Conservation (phyloP, 805 yeast genomes). For the Hanseniaspora clermontiae region DNA sequence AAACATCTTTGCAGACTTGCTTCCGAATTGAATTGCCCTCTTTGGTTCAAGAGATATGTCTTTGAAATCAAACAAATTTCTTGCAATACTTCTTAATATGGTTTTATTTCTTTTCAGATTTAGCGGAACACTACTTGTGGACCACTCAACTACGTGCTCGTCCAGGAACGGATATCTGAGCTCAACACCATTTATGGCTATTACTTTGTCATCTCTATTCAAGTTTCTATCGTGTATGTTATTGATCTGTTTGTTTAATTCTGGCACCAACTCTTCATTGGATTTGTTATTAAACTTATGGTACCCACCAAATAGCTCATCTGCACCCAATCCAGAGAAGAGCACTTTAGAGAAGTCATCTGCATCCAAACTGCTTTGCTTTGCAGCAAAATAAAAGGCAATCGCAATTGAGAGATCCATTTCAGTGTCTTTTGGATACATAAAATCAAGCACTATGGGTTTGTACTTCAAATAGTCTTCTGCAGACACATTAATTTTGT, state of each 20-base stretch:
- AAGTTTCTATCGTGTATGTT: conserved; percentile 69
- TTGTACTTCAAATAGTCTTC: conserved; percentile 45
- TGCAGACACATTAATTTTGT: conserved; percentile 65
- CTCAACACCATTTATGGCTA: conserved; percentile 78
- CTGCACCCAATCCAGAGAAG: conserved; percentile 92
- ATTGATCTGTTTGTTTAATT: conserved; percentile 56
- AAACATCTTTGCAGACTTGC: conserved; percentile 83
- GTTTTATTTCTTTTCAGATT: conserved; percentile 39
- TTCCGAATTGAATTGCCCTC: conserved; percentile 94
- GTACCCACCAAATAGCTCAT: conserved; percentile 92
- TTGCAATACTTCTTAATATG: conserved; percentile 53
- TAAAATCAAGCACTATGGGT: conserved; percentile 45
- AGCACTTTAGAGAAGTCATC: conserved; percentile 50
- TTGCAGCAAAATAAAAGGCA: conserved; percentile 85
- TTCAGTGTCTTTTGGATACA: conserved; percentile 76
- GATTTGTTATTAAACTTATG: conserved; percentile 54
- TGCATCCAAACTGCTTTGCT: conserved; percentile 34
- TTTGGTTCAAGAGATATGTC: conserved; percentile 65
- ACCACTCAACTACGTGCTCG: conserved; percentile 41
- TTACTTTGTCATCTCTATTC: conserved; percentile 85
- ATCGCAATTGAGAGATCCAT: conserved; percentile 94
- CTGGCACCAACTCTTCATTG: conserved; percentile 37
- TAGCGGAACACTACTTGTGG: conserved; percentile 38
- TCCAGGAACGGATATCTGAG: conserved; percentile 79
- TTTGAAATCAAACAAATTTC: conserved; percentile 31